Evolutionary conservation across 148 eudicot species (phyloP).

Genomic region (Rhododendron vialii): DNA sequence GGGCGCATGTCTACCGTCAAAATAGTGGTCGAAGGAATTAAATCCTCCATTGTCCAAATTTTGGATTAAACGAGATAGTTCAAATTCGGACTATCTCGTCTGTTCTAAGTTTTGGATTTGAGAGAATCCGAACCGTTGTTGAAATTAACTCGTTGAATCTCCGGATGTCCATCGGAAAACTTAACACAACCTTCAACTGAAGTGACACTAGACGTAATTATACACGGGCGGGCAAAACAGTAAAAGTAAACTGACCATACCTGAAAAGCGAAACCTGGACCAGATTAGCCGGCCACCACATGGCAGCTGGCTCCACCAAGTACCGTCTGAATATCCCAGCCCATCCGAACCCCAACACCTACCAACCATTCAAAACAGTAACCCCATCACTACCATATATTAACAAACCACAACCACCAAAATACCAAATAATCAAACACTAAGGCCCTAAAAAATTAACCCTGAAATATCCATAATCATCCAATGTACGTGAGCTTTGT

Average conservation of each 20-base stretch:
- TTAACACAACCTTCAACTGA: neutral
- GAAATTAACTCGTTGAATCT: neutral
- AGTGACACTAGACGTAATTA: neutral
- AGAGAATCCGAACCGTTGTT: too few species aligned
- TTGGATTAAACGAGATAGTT: neutral
- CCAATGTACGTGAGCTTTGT: too few species aligned
- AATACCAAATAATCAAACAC: neutral
- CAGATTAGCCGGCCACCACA: slow-evolving; percentile 99
- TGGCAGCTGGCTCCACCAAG: slow-evolving; percentile 90
- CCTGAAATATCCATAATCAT: too few species aligned
- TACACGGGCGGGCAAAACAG: neutral
- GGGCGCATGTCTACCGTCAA: neutral
- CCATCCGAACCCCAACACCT: slow-evolving; percentile 99
- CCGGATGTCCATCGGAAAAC: neutral
- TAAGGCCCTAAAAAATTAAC: too few species aligned
- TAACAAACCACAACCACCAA: neutral
- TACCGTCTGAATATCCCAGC: slow-evolving; percentile 85
- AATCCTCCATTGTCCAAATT: neutral
- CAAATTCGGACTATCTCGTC: too few species aligned
- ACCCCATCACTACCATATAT: neutral
- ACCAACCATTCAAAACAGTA: slow-evolving; percentile 40
- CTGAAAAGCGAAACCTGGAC: slow-evolving; percentile 97
- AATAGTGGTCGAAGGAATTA: neutral
- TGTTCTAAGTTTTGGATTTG: too few species aligned
- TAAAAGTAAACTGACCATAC: slow-evolving; percentile 16